Base-by-base conservation (phyloP, 2,329 filamentous ascomycete species). In the Emergomyces orientalis region DNA sequence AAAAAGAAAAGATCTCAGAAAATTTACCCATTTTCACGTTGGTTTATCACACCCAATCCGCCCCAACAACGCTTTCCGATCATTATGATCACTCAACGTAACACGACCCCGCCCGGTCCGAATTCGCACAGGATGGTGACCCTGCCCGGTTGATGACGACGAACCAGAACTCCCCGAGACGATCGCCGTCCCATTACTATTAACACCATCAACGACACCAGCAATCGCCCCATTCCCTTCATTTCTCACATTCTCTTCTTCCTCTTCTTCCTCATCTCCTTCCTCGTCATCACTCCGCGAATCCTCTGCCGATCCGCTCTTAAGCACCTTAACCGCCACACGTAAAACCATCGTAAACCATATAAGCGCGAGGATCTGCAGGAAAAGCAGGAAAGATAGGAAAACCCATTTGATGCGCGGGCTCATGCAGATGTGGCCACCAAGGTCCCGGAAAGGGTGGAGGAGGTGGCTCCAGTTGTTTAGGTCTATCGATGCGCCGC, bases 301-400 rank as follows among this genome's bases (percentile, higher is more conserved):
- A 71, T 99, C 94, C 66, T 97, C 91, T 5, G 93, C 91, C 39
- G 85, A 84, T 39, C 93, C 92, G 22, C 71, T 73, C 59, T 82
- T 84, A 43, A 97, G 73, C 6, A 97, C 91, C 65, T 88, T 87
- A 65, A 88, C 82, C 27, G 91, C 91, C 2, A 99, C 89, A 63
- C 86, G 85, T 47, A 92, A 76, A 68, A 97, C 96, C 86, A 96
- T 89, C 65, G 81, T 82, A 71, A 97, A 96, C 94, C 94, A 97
- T 65, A 89, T 82, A 43, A 96, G 79, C 39, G 89, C 91, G 61
- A 99, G 83, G 27, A 82, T 79, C 75, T 97, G 91, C 27, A 99
- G 81, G 45, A 87, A 83, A 14, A 95, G 79, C 2, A 99, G 84
- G 47, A 90, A 82, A 11, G 82, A 80, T 19, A 97, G 79, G 78